Conservation (phyloP, 2,329 filamentous ascomycete species). For the Seiridium unicorne region DNA sequence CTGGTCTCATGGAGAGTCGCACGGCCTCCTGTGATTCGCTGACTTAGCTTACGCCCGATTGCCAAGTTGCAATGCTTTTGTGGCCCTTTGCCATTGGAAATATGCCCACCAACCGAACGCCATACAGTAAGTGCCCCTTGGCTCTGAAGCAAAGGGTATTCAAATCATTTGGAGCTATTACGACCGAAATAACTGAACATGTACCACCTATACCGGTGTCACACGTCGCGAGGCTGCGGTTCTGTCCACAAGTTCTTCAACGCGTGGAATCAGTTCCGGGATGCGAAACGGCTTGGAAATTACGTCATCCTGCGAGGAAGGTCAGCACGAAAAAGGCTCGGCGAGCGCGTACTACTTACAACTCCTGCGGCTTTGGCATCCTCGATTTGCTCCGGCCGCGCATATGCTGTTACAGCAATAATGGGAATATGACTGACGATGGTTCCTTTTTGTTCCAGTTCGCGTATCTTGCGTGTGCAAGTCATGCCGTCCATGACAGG, state of each 20-base stretch:
- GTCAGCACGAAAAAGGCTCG: constrained; percentile 14
- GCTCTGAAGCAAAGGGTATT: background rate
- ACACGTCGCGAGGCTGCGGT: background rate
- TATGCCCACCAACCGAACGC: background rate
- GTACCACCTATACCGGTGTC: background rate
- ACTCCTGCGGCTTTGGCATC: constrained; percentile 72
- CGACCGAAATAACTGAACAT: background rate
- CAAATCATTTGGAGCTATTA: background rate
- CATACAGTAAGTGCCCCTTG: background rate
- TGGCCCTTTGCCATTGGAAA: background rate
- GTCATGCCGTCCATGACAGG: constrained; percentile 80
- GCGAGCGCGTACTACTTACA: constrained; percentile 43
- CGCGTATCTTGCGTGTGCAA: constrained; percentile 67
- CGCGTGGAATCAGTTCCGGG: constrained; percentile 66
- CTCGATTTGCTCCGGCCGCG: constrained; percentile 70
- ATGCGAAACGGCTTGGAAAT: constrained; percentile 81
- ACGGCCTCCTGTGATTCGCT: no score
- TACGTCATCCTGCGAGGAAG: constrained; percentile 59
- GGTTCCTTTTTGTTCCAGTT: constrained; percentile 61
- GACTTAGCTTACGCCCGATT: no score
- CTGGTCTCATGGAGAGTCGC: no score
- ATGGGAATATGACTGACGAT: constrained; percentile 69
- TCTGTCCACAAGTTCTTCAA: constrained; percentile 49
- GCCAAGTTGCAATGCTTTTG: no score
- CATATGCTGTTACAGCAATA: constrained; percentile 82